Base-by-base conservation (phyloP, 1,284 basidiomycete genomes). In the Trichosporon coremiiforme region DNA sequence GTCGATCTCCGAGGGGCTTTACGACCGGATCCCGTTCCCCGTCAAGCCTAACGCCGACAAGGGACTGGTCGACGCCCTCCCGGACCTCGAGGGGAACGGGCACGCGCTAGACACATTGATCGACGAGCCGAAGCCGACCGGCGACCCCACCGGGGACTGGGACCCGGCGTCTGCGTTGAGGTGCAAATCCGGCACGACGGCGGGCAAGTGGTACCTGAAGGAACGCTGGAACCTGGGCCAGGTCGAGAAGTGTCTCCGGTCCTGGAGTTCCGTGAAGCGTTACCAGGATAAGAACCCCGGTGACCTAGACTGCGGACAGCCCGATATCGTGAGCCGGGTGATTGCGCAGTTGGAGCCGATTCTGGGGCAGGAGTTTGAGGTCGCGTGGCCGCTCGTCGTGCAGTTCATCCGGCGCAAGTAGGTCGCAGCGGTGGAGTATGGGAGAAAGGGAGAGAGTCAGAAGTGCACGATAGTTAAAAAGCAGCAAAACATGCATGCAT, bases 251-350 rank as follows among this genome's bases (percentile, higher is more conserved):
- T 94, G 93, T 78, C 83, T 94, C 15, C 85, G 88, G 60, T 92
- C 92, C 0, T 89, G 87, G 83, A 91, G 90, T 71, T 85, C 91
- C 1, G 81, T 92, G 36, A 88, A 92, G 74, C 89, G 87, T 1
- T 94, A 88, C 82, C 87, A 89, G 66, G 89, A 90, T 73, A 76
- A 79, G 9, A 86, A 89, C 75, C 90, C 90, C 0, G 85, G 86
- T 9, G 90, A 93, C 75, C 76, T 82, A 22, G 71, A 71, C 10
- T 55, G 75, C 36, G 63, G 67, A 0, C 85, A 86, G 12, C 89
- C 90, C 1, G 89, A 91, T 77, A 86, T 92, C 38, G 87, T 89
- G 1, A 83, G 86, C 69, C 84, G 89, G 12, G 89, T 91, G 73
- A 87, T 88, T 85, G 85, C 85, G 70, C 77, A 83, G 68, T 77